Evolutionary conservation across 2,329 filamentous ascomycete genomes (phyloP), one percentile per base, ranked within the genome.

Genomic region (Aspergillus texensis): DNA sequence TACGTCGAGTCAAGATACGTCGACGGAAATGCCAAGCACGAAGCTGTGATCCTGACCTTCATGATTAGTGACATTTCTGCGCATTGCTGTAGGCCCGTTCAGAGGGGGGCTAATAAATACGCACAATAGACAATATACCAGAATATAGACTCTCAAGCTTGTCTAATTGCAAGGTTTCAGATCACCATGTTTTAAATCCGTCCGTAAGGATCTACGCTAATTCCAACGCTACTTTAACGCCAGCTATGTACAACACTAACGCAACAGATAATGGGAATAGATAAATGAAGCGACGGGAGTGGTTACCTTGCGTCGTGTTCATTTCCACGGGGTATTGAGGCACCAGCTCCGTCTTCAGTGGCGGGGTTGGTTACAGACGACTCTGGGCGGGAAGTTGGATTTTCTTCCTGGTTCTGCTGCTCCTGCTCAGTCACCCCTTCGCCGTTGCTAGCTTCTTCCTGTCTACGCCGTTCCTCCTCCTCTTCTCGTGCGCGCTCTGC

Each of bases 401-500:
- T 39, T 8, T 39, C 43, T 34, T 65, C 41, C 53, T 64, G 63
- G 41, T 63, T 53, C 53, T 58, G 58, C 43, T 55, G 61, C 52
- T 64, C 62, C 58, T 65, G 52, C 39, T 61, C 58, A 63, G 26
- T 19, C 9, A 32, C 19, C 11, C 16, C 54, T 60, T 55, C 56
- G 14, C 54, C n/a, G 45, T 59, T 67, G 12, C 46, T 67, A 56
- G 56, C 69, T 61, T 71, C 69, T 48, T 69, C 62, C 46, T 66
- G 67, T 45, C 67, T 68, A 43, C 63, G 70, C 32, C 64, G 65
- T 12, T 69, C 65, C 60, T 73, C 72, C 30, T 72, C 72, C 62
- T 72, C 73, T 62, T 69, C 68, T 26, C 70, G 68, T 24, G 62
- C 69, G 28, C 72, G 68, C 62, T 75, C 70, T 19, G 72, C 71